Conservation (phyloP, 106 monocot genomes). For the Acanthochlamys bracteata region DNA sequence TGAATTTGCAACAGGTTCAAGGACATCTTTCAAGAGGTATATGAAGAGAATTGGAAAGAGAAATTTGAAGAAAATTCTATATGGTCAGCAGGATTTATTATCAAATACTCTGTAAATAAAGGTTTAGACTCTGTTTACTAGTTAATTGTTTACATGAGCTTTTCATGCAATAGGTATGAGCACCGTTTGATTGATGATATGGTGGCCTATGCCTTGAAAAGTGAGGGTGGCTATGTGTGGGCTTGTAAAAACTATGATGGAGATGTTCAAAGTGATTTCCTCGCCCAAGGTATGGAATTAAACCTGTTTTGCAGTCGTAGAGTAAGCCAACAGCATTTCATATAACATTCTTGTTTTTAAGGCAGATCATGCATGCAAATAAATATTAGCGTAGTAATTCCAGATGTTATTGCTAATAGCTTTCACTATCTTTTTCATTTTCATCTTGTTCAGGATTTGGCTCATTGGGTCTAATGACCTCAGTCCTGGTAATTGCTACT, state of each 20-base stretch:
- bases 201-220: constrained; percentile 94
- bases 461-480: constrained; percentile 92
- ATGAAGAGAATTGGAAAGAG: constrained; percentile 71
- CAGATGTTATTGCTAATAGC: too few species aligned
- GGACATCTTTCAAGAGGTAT: constrained; percentile 93
- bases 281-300: constrained; percentile 92
- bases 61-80: constrained; percentile 90
- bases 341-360: too few species aligned
- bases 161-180: constrained; percentile 79
- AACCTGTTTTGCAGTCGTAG: too few species aligned
- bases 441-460: constrained; percentile 80
- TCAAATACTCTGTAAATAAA: too few species aligned
- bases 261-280: constrained; percentile 96
- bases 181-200: constrained; percentile 97
- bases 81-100: constrained; percentile 43
- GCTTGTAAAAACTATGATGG: constrained; percentile 99
- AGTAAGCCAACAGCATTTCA: too few species aligned
- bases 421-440: neutral
- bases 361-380: too few species aligned
- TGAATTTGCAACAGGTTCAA: too few species aligned
- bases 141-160: too few species aligned
- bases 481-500: constrained; percentile 89
- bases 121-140: too few species aligned
- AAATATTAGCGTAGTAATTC: too few species aligned
- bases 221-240: constrained; percentile 92